A percentile compares a stretch with the other conserved stretches of the same genome.
These are phyloP conservation scores for Senna siamea DNA, from an alignment of 306 rosid genomes.

Conservation along the genomic window DNA sequence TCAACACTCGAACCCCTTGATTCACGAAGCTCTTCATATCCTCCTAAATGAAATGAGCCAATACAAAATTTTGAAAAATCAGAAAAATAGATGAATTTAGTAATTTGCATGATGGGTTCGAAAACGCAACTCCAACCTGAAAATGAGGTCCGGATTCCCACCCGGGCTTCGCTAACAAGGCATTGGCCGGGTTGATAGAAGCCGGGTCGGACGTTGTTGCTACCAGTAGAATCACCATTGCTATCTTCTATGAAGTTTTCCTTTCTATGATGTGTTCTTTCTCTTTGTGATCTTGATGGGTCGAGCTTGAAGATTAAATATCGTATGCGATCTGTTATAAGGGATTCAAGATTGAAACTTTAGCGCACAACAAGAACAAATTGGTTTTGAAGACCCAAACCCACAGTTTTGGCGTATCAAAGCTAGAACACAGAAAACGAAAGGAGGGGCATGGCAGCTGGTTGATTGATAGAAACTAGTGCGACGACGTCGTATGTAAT, in stretches of 20 bases:
- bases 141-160: conserved; percentile 69
- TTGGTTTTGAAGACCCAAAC: conserved; percentile 18
- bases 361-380: background rate
- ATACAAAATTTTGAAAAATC: background rate
- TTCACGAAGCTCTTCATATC: conserved; percentile 65
- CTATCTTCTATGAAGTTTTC: conserved; percentile 5
- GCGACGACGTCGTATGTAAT: conserved; percentile 10
- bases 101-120: background rate
- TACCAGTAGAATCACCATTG: conserved; percentile 76
- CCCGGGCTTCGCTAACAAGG: conserved; percentile 72
- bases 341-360: background rate
- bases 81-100: background rate
- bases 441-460: background rate
- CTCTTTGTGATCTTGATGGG: background rate
- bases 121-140: conserved; percentile 49
- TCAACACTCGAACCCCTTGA: conserved; percentile 60
- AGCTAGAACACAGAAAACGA: background rate
- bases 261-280: background rate
- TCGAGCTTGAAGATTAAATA: background rate
- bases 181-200: conserved; percentile 87
- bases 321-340: background rate
- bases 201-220: conserved; percentile 89
- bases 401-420: conserved; percentile 2
- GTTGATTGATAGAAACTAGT: background rate
- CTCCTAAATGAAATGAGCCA: conserved; percentile 36